Conservation (phyloP, 306 rosid species). For the Acacia acuminata region DNA sequence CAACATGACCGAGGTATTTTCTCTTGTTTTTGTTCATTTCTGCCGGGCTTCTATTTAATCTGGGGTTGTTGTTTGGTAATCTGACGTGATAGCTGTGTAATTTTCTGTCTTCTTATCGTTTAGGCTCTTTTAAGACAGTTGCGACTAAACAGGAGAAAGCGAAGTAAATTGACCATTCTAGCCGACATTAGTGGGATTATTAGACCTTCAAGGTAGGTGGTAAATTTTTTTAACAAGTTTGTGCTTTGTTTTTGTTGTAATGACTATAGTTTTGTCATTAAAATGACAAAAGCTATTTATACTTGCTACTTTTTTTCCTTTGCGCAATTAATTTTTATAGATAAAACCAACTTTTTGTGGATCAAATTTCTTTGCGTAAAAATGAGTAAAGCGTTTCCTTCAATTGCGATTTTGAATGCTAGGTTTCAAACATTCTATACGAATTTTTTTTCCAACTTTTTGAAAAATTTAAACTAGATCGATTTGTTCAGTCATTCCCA, state of each 20-base stretch:
- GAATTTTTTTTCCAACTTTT: not conserved
- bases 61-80: not conserved
- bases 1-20: conserved; percentile 82
- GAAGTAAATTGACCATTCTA: conserved; percentile 87
- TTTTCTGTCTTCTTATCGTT: conserved; percentile 17
- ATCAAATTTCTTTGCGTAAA: not conserved
- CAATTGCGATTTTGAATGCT: not conserved
- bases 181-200: conserved; percentile 76
- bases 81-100: not conserved
- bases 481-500: not conserved
- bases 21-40: not conserved
- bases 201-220: conserved; percentile 77
- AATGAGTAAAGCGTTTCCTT: not conserved
- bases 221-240: not conserved
- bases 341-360: conserved; percentile 1
- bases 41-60: not conserved
- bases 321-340: not conserved
- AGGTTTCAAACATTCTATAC: not conserved
- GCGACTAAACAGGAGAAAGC: conserved; percentile 48
- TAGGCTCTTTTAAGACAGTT: conserved; percentile 75
- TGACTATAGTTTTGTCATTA: not conserved
- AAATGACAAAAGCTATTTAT: not conserved
- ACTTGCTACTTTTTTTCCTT: not conserved
- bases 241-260: not conserved
- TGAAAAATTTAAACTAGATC: not conserved